Percentiles rank a stretch among this genome's conserved stretches.
Evolutionary conservation across 225 moss, liverwort and hornwort genomes (phyloP).

Genomic region (Climacium dendroides): DNA sequence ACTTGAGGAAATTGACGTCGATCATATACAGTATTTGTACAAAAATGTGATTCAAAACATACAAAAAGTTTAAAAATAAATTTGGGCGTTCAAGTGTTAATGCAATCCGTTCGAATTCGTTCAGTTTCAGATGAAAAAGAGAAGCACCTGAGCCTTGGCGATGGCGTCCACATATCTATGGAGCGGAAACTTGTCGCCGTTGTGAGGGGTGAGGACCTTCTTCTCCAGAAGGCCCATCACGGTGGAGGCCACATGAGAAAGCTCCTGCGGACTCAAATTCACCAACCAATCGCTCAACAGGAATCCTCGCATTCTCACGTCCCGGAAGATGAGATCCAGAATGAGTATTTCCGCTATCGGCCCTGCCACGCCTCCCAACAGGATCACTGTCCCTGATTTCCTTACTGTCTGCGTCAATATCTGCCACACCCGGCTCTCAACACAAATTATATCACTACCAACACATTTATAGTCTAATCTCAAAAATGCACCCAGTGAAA

Average conservation of each 20-base stretch:
- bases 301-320: background rate
- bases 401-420: background rate
- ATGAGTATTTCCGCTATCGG: background rate
- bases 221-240: slow-evolving; percentile 9
- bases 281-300: background rate
- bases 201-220: slow-evolving; percentile 4
- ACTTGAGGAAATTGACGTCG: background rate
- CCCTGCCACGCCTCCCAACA: background rate
- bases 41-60: background rate
- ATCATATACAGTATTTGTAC: background rate
- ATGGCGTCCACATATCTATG: background rate
- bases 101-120: background rate
- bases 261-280: background rate
- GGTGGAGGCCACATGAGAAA: background rate
- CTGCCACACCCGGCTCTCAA: background rate
- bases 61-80: background rate
- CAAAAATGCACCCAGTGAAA: background rate
- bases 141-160: background rate
- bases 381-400: background rate
- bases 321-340: background rate
- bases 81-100: background rate
- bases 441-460: background rate
- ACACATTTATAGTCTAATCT: background rate
- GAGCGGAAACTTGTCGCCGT: slow-evolving; percentile 14
- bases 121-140: background rate